phyloP scores from a whole-genome alignment of 2,329 filamentous ascomycete species.

The Aspergillus novoparasiticus region DNA sequence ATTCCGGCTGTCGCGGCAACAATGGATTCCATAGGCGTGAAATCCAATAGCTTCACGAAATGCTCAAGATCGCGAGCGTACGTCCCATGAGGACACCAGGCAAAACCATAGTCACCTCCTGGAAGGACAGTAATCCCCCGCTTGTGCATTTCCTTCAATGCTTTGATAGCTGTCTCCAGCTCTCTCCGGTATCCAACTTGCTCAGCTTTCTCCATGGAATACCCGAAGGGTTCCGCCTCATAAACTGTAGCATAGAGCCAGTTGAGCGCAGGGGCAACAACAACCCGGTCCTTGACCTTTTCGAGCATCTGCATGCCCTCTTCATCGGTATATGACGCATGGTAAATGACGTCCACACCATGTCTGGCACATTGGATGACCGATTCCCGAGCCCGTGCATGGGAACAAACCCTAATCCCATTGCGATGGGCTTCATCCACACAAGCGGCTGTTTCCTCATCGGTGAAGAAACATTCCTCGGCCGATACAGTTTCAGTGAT shows the following conservation, averaged over 20 bases:
- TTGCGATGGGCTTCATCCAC: constrained; percentile 50
- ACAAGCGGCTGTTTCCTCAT: constrained; percentile 51
- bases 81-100: constrained; percentile 53
- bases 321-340: constrained; percentile 50
- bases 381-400: constrained; percentile 49
- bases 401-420: constrained; percentile 43
- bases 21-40: constrained; percentile 49
- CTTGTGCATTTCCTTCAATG: constrained; percentile 49
- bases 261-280: constrained; percentile 50
- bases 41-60: constrained; percentile 49
- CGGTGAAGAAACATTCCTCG: constrained; percentile 50
- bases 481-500: constrained; percentile 38
- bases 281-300: constrained; percentile 40
- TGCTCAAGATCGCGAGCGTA: constrained; percentile 52
- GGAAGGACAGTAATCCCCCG: constrained; percentile 51
- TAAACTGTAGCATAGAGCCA: constrained; percentile 45
- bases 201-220: constrained; percentile 46
- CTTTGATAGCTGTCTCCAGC: constrained; percentile 42
- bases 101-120: constrained; percentile 52
- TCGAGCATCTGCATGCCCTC: constrained; percentile 38
- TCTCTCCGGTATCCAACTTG: constrained; percentile 49
- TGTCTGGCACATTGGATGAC: constrained; percentile 48
- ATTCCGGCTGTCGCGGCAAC: constrained; percentile 47
- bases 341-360: constrained; percentile 53
- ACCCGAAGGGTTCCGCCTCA: constrained; percentile 45